Conservation (phyloP, 2,329 filamentous ascomycete species). For the Emmonsia crescens region DNA sequence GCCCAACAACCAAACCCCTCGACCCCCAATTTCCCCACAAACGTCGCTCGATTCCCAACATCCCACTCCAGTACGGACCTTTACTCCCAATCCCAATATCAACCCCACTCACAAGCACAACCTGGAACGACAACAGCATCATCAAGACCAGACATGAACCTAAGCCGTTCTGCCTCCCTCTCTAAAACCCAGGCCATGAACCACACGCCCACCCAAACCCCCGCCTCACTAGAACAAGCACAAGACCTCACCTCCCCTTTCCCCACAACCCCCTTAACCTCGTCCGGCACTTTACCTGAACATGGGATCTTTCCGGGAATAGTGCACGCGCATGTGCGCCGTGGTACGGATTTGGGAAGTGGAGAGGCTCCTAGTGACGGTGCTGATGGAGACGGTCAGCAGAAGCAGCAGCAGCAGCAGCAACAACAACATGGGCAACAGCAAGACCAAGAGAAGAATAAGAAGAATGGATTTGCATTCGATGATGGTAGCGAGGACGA, state of each 20-base stretch:
- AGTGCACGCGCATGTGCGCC: constrained; percentile 25
- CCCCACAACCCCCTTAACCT: background rate
- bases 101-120: background rate
- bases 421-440: background rate
- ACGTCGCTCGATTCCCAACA: constrained; percentile 4
- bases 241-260: constrained; percentile 8
- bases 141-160: background rate
- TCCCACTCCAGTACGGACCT: constrained; percentile 6
- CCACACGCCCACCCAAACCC: background rate
- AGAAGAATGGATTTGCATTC: background rate
- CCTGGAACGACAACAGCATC: background rate
- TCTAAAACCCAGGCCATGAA: constrained; percentile 3
- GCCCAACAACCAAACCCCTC: constrained; percentile 3
- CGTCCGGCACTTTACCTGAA: constrained; percentile 17
- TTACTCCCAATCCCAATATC: constrained; percentile 8
- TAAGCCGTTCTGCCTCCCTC: background rate
- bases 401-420: background rate
- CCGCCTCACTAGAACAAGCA: background rate
- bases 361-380: background rate
- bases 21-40: constrained; percentile 6
- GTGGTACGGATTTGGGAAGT: constrained; percentile 2
- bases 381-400: background rate
- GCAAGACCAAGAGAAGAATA: background rate
- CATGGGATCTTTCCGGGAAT: constrained; percentile 35
- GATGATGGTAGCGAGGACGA: background rate